Evolutionary conservation across 257 asterid genomes (phyloP).

Genomic region (Phtheirospermum japonicum): DNA sequence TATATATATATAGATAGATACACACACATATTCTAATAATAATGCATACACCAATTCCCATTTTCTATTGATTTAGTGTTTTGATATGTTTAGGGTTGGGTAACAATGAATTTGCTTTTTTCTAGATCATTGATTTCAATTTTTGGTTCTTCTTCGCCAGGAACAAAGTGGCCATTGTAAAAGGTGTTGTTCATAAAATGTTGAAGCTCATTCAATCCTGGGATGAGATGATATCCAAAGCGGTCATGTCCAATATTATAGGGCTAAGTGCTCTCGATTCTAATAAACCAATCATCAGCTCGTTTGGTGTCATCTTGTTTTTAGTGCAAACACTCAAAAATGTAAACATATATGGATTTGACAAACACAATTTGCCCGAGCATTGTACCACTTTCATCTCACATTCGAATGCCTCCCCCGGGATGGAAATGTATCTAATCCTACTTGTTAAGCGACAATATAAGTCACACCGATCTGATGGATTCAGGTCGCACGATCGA

Average conservation of each 20-base stretch:
- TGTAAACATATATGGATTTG: conserved; percentile 35
- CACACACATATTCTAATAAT: too few relatives aligned
- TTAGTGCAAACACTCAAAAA: conserved; percentile 43
- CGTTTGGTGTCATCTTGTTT: conserved; percentile 72
- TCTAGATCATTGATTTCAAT: conserved; percentile 8
- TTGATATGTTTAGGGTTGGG: too few relatives aligned
- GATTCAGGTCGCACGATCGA: too few relatives aligned
- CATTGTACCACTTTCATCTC: conserved; percentile 80
- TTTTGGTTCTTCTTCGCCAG: conserved; percentile 41
- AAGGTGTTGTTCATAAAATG: conserved; percentile 84
- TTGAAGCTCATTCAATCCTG: conserved; percentile 48
- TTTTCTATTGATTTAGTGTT: too few relatives aligned
- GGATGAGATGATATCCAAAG: conserved; percentile 49
- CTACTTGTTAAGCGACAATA: too few relatives aligned
- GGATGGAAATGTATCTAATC: conserved; percentile 53
- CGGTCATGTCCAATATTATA: conserved; percentile 75
- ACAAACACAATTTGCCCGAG: conserved; percentile 65
- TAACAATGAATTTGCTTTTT: too few relatives aligned
- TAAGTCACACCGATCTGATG: too few relatives aligned
- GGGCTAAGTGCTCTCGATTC: too few relatives aligned
- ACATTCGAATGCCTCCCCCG: conserved; percentile 37
- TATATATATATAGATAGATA: too few relatives aligned
- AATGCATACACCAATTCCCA: too few relatives aligned
- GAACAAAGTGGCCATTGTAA: conserved; percentile 84
- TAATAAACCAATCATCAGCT: conserved; percentile 70